These are phyloP conservation scores for Colletotrichum caudatum DNA, from an alignment of 2,329 filamentous ascomycete species.

Conservation along the genomic window DNA sequence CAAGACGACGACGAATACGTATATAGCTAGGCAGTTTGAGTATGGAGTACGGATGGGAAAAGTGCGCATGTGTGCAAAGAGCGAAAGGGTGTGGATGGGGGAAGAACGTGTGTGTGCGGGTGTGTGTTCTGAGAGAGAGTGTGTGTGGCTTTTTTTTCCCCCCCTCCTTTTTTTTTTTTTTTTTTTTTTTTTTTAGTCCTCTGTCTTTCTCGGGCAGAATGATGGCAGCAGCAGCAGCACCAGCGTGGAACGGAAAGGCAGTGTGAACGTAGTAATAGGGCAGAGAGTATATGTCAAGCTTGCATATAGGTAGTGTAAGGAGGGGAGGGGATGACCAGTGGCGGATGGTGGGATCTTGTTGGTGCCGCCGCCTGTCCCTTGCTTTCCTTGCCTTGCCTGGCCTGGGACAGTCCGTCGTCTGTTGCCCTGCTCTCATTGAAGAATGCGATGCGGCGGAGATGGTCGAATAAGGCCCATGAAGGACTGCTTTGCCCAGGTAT, in stretches of 20 bases:
- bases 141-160: constrained; percentile 28
- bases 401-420: constrained; percentile 35
- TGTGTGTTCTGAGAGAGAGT: constrained; percentile 24
- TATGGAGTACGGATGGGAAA: constrained; percentile 26
- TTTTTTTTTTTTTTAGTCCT: no score
- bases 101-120: constrained; percentile 9
- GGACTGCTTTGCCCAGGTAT: constrained; percentile 36
- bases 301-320: constrained; percentile 27
- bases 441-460: constrained; percentile 41
- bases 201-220: neutral
- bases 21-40: constrained; percentile 8
- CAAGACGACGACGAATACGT: constrained; percentile 39
- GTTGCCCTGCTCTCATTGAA: constrained; percentile 41
- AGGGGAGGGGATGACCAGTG: constrained; percentile 25
- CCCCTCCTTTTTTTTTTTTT: neutral
- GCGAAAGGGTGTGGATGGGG: constrained; percentile 14
- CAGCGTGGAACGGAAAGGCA: neutral
- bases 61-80: constrained; percentile 22
- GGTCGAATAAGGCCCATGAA: constrained; percentile 41
- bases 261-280: constrained; percentile 38
- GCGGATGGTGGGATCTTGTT: constrained; percentile 38
- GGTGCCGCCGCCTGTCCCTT: constrained; percentile 34
- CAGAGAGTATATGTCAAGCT: constrained; percentile 38
- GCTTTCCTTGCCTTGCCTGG: constrained; percentile 21
- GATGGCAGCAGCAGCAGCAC: neutral